Evolutionary conservation across 129 eudicot species (phyloP), one percentile per base, ranked within the genome.

Genomic region (Tagetes patula): DNA sequence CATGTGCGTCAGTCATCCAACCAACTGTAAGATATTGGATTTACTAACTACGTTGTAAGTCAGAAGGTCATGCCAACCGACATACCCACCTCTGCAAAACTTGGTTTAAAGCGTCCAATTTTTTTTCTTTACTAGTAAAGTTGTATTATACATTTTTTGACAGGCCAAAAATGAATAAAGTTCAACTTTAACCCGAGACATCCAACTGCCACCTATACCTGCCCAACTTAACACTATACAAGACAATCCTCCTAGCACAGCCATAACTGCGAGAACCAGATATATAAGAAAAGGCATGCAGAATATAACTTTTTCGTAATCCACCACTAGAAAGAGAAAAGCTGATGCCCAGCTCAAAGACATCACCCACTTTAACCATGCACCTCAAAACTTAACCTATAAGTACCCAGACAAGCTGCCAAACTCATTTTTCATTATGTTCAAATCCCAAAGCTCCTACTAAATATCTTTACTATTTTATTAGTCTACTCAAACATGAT

Each of bases 1-100:
- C 38, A 65, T 65, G 50, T 52, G 65, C 55, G 0, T 41, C 65
- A 65, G 52, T 32, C 54, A 52, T 65, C 47, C 52, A 34, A 61
- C 43, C 10, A 61, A 36, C 11, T 61, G 67, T 11, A 61, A 11
- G 9, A 61, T 11, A 13, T 61, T 36, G 36, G 42, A 61, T 11
- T 36, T 61, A 61, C 67, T 61, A 61, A 61, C 37, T 12, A 9
- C 1, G 67, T 34, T 45, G 56, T 46, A 43, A 36, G 34, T 73
- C 42, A 73, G 8, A n/a, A 12, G 33, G 56, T 41, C 56, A 72
- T 32, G 77, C 34, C 56, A 73, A 31, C 56, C 36, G 52, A 72
- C 14, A 72, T 32, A 42, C 11, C 31, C 49, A 33, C 58, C 36
- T 32, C 45, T 47, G 43, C 11, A 50, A 30, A 5, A 30, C 53